Evolutionary conservation across 805 yeast genomes (phyloP).

Genomic region (Myxozyma neglecta): DNA sequence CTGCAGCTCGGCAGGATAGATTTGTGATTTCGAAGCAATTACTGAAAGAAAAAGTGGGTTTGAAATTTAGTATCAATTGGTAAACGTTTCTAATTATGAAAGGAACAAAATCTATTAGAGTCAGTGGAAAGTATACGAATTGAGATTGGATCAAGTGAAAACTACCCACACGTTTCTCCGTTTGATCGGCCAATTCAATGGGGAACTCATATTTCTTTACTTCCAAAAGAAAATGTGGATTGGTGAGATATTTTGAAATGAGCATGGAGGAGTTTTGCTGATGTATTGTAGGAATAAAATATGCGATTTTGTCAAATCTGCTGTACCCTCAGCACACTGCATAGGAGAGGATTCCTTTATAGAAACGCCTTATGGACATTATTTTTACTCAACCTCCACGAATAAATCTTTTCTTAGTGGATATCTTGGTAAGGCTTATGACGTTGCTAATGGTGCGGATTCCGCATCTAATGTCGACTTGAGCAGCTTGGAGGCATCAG

Average conservation of each 20-base stretch:
- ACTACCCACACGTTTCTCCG: slow-evolving; percentile 26
- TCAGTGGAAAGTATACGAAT: slow-evolving; percentile 16
- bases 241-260: slow-evolving; percentile 7
- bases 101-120: slow-evolving; percentile 7
- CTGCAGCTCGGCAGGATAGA: slow-evolving; percentile 29
- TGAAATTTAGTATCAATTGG: not conserved
- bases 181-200: slow-evolving; percentile 20
- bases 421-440: slow-evolving; percentile 9
- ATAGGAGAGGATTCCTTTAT: slow-evolving; percentile 22
- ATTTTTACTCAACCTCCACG: slow-evolving; percentile 20
- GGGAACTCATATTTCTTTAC: slow-evolving; percentile 26
- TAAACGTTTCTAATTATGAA: not conserved
- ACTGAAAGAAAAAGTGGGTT: slow-evolving; percentile 14
- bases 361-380: slow-evolving; percentile 21
- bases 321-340: slow-evolving; percentile 10
- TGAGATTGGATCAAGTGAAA: slow-evolving; percentile 23
- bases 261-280: not conserved
- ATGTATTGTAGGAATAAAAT: slow-evolving; percentile 10
- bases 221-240: slow-evolving; percentile 7
- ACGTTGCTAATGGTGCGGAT: not conserved
- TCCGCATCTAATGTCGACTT: not conserved
- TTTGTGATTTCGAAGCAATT: not conserved
- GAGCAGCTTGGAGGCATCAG: slow-evolving; percentile 1
- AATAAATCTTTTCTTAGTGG: not conserved
- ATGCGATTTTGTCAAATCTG: slow-evolving; percentile 15